Evolutionary conservation across 163 green algal species (phyloP).

Genomic region (Scenedesmus sp.): DNA sequence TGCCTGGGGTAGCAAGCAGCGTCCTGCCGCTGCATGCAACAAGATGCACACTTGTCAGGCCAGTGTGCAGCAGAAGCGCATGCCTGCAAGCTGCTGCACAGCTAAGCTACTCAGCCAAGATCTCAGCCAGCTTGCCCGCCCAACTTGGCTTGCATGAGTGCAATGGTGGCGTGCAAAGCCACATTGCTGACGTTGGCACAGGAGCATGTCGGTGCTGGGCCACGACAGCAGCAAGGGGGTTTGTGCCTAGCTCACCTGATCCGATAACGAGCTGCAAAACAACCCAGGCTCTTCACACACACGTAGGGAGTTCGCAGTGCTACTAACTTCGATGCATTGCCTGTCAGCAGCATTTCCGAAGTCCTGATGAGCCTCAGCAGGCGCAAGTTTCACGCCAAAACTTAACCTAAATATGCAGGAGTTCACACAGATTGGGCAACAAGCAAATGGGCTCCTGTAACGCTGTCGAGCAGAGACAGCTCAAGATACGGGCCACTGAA

Average conservation of each 20-base stretch:
- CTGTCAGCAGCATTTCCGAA: slow-evolving; percentile 10
- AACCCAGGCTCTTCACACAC: neutral
- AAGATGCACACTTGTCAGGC: neutral
- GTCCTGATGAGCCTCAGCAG: neutral
- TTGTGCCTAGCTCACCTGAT: neutral
- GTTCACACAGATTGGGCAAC: neutral
- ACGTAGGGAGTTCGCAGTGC: neutral
- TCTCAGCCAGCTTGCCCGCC: neutral
- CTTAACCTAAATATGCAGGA: neutral
- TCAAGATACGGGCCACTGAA: neutral
- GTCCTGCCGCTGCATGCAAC: neutral
- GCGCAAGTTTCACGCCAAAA: neutral
- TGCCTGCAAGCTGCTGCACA: neutral
- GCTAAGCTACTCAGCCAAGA: too few relatives aligned
- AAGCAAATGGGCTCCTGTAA: neutral
- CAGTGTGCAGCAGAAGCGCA: neutral
- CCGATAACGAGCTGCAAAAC: neutral
- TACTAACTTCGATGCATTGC: slow-evolving; percentile 4
- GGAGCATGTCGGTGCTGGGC: neutral
- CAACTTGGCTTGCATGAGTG: neutral
- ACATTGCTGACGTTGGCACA: neutral
- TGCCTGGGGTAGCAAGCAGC: neutral
- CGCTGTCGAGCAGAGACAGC: neutral
- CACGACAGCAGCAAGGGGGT: slow-evolving; percentile 1
- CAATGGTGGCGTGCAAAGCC: neutral